Conservation (phyloP, 2,329 filamentous ascomycete genomes). For the Apiospora sp. region DNA sequence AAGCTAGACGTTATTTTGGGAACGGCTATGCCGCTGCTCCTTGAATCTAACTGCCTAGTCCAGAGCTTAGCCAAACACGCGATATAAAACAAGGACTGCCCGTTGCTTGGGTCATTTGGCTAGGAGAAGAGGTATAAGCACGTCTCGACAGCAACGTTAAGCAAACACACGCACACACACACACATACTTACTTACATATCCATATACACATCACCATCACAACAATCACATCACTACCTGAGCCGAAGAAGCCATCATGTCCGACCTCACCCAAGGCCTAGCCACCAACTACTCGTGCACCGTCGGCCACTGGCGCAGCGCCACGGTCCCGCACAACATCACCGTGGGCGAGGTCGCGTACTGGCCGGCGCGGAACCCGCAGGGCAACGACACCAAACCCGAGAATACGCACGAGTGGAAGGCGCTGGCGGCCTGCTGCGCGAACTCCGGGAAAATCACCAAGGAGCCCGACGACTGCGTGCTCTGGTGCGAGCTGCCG, state of each 20-base stretch:
- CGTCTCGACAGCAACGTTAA: background rate
- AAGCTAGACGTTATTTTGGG: background rate
- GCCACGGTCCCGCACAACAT: background rate
- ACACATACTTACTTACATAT: background rate
- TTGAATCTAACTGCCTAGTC: background rate
- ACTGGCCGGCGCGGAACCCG: background rate
- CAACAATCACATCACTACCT: background rate
- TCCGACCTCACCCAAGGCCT: background rate
- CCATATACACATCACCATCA: background rate
- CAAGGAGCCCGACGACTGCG: background rate
- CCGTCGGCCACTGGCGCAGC: background rate
- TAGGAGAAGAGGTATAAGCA: background rate
- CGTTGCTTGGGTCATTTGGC: background rate
- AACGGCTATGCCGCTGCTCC: background rate
- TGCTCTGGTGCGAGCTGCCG: slow-evolving; percentile 15
- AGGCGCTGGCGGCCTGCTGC: background rate
- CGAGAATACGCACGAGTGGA: background rate
- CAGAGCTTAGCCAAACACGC: background rate
- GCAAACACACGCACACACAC: background rate
- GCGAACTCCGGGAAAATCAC: background rate
- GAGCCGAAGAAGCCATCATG: background rate
- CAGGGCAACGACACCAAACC: background rate
- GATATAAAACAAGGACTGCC: background rate
- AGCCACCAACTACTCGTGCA: background rate
- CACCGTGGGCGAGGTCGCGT: background rate